Percentiles rank a stretch among this genome's conserved stretches.
Conservation (phyloP, 805 yeast genomes). For the Ascoidea tarda region DNA sequence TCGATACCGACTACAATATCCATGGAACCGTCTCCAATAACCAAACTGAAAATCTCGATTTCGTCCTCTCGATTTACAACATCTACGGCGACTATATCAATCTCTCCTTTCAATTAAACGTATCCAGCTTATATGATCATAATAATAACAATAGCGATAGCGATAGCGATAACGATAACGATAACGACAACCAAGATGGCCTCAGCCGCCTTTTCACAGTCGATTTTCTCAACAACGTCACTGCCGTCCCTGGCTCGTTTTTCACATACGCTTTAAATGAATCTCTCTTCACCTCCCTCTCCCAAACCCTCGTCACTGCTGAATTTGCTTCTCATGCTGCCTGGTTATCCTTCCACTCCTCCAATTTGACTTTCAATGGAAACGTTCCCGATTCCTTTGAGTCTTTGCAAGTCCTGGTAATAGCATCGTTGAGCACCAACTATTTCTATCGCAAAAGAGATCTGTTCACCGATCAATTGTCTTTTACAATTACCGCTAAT, state of each 20-base stretch:
- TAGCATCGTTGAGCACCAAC: slow-evolving; percentile 22
- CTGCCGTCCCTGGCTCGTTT: slow-evolving; percentile 53
- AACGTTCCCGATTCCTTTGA: slow-evolving; percentile 39
- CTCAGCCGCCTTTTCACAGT: slow-evolving; percentile 33
- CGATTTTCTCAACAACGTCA: slow-evolving; percentile 32
- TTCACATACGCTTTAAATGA: slow-evolving; percentile 42
- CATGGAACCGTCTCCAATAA: slow-evolving; percentile 42
- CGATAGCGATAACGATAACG: neutral
- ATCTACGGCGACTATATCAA: slow-evolving; percentile 43
- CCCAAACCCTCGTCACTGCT: slow-evolving; percentile 33
- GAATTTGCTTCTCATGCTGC: slow-evolving; percentile 20
- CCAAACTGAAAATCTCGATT: slow-evolving; percentile 20
- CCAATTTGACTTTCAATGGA: slow-evolving; percentile 60
- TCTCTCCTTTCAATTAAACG: slow-evolving; percentile 39
- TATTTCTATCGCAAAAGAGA: neutral
- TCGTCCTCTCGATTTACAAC: slow-evolving; percentile 47
- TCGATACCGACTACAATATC: slow-evolving; percentile 24
- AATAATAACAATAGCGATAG: neutral
- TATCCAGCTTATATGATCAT: neutral
- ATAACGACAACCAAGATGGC: neutral
- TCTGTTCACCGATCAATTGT: slow-evolving; percentile 19
- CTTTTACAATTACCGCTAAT: slow-evolving; percentile 38
- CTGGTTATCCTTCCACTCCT: slow-evolving; percentile 55
- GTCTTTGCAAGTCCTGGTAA: slow-evolving; percentile 23
- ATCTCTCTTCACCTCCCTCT: slow-evolving; percentile 41